Evolutionary conservation across 257 asterid genomes (phyloP).

Genomic region (Nicotiana undulata): DNA sequence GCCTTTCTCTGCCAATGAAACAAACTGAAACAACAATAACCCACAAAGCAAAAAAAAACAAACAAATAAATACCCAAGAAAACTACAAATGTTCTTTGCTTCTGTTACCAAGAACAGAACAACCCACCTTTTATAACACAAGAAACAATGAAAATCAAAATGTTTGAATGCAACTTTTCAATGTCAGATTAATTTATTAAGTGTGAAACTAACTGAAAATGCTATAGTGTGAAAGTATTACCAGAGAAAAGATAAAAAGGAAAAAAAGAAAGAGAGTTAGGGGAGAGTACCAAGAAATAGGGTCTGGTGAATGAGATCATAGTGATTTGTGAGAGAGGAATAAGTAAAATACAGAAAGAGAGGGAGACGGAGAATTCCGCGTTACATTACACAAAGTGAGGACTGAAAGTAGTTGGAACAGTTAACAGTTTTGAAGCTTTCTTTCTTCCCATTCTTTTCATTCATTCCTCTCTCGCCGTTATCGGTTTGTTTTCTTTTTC

Average conservation of each 20-base stretch:
- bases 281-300: constrained; percentile 21
- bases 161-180: background rate
- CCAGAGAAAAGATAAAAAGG: background rate
- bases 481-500: background rate
- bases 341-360: constrained; percentile 21
- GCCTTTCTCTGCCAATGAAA: constrained; percentile 49
- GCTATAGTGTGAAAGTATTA: background rate
- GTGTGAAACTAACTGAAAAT: constrained; percentile 1
- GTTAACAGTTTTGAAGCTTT: constrained; percentile 16
- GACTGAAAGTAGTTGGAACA: constrained; percentile 19
- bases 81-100: background rate
- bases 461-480: background rate
- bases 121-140: constrained; percentile 22
- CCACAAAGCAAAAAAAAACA: constrained; percentile 7
- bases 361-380: constrained; percentile 27
- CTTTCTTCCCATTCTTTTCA: constrained; percentile 1
- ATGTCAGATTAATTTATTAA: background rate
- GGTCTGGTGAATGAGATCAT: constrained; percentile 27
- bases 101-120: background rate
- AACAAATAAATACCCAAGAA: background rate
- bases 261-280: background rate
- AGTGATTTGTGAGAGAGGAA: constrained; percentile 25
- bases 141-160: constrained; percentile 1
- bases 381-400: constrained; percentile 9
- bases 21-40: constrained; percentile 21